Evolutionary conservation across 2,329 filamentous ascomycete species (phyloP).

Genomic region (Aspergillus fumigatus): DNA sequence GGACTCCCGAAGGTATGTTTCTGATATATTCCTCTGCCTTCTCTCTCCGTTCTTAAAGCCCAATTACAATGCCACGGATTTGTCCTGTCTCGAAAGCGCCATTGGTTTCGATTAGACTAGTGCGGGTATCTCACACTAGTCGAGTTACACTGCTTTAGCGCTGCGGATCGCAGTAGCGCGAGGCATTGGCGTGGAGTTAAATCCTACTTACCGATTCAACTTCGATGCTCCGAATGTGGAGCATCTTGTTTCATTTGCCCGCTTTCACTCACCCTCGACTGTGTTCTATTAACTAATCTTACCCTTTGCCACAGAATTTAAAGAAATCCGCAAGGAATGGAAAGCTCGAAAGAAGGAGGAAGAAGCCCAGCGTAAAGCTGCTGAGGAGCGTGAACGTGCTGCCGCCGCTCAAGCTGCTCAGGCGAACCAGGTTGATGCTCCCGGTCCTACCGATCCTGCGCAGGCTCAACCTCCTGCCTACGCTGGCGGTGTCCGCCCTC

Average conservation of each 20-base stretch:
- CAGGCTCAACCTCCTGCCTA: constrained; percentile 43
- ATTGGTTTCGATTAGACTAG: constrained; percentile 38
- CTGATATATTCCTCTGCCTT: constrained; percentile 4
- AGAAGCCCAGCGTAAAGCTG: constrained; percentile 80
- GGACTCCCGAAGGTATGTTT: constrained; percentile 91
- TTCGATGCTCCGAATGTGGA: constrained; percentile 13
- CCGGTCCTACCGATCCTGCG: constrained; percentile 45
- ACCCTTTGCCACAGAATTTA: constrained; percentile 68
- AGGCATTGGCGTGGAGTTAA: constrained; percentile 45
- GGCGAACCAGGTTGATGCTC: constrained; percentile 43
- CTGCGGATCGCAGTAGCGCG: constrained; percentile 51
- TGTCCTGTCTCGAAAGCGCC: constrained; percentile 14
- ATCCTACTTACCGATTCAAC: constrained; percentile 18
- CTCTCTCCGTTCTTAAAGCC: constrained; percentile 12
- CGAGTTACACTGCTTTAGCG: constrained; percentile 48
- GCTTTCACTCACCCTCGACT: background rate
- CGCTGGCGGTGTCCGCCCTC: constrained; percentile 53
- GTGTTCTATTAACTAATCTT: background rate
- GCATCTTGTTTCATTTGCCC: constrained; percentile 1
- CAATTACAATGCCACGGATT: constrained; percentile 9
- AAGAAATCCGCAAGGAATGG: constrained; percentile 98
- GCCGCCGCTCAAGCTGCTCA: constrained; percentile 51
- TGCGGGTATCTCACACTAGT: constrained; percentile 38
- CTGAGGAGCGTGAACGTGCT: constrained; percentile 76
- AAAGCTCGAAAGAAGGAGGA: constrained; percentile 99